phyloP scores from a whole-genome alignment of 306 rosid genomes.

The Dryas drummondii region DNA sequence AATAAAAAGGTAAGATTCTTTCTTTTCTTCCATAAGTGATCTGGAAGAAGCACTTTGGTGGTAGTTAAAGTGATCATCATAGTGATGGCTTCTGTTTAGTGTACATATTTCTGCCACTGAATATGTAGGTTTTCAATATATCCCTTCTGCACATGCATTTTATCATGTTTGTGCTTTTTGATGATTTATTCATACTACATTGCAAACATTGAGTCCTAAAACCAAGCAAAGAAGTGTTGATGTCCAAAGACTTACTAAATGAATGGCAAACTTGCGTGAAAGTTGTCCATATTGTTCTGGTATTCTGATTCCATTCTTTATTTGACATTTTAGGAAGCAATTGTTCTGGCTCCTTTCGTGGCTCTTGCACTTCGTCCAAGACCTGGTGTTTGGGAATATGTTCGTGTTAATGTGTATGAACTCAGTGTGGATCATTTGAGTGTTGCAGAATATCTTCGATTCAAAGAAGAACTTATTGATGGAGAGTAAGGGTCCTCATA shows the following conservation, averaged over 20 bases:
- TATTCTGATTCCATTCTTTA: constrained; percentile 12
- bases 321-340: constrained; percentile 52
- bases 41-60: too few species aligned
- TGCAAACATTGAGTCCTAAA: neutral
- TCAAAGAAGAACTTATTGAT: constrained; percentile 72
- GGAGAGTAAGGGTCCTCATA: constrained; percentile 45
- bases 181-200: neutral
- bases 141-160: too few species aligned
- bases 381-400: constrained; percentile 81
- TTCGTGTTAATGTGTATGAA: constrained; percentile 67
- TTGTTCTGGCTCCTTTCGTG: constrained; percentile 73
- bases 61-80: too few species aligned
- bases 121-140: too few species aligned
- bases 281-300: neutral
- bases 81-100: too few species aligned
- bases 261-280: neutral
- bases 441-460: constrained; percentile 67
- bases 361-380: constrained; percentile 77
- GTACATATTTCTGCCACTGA: too few species aligned
- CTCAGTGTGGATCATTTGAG: constrained; percentile 72
- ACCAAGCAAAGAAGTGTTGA: neutral
- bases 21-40: too few species aligned
- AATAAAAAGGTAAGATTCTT: too few species aligned
- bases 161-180: neutral
- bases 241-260: neutral